Percentiles rank a stretch among this genome's conserved stretches.
phyloP scores from a whole-genome alignment of 768 basidiomycete genomes.

The Pluteus cervinus region DNA sequence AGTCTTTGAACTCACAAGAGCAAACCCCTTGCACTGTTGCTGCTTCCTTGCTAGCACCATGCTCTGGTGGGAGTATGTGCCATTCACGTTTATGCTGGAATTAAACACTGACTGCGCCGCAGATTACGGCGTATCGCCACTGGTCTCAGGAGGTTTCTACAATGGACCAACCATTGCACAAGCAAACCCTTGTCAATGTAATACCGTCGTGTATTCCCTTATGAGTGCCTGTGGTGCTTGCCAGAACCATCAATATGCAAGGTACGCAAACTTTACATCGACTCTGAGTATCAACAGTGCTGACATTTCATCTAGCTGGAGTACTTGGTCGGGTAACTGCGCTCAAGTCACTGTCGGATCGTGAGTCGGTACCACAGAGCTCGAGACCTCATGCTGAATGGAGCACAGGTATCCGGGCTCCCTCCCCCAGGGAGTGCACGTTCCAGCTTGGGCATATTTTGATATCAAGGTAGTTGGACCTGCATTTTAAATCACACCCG shows the following conservation, averaged over 20 bases:
- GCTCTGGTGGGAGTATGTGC: slow-evolving; percentile 33
- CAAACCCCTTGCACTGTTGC: slow-evolving; percentile 44
- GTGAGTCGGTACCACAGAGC: too few relatives aligned
- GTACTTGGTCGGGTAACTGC: slow-evolving; percentile 32
- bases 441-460: slow-evolving; percentile 62
- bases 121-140: slow-evolving; percentile 27
- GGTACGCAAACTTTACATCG: slow-evolving; percentile 2
- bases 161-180: slow-evolving; percentile 29
- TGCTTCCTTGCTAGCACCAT: slow-evolving; percentile 36
- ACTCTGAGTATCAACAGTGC: too few relatives aligned
- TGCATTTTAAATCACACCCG: too few relatives aligned
- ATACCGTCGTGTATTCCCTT: slow-evolving; percentile 40
- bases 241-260: background rate
- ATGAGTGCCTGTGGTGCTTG: background rate
- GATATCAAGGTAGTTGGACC: slow-evolving; percentile 41
- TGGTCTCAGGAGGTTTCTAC: slow-evolving; percentile 28
- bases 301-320: too few relatives aligned
- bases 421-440: slow-evolving; percentile 41
- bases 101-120: slow-evolving; percentile 1
- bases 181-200: slow-evolving; percentile 46
- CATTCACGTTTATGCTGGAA: background rate
- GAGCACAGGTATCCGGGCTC: slow-evolving; percentile 38
- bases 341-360: too few relatives aligned
- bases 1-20: slow-evolving; percentile 39
- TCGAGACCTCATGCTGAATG: too few relatives aligned